Percentiles rank a stretch among this genome's conserved stretches.
phyloP scores from a whole-genome alignment of 2,329 filamentous ascomycete genomes.

The Stagonosporopsis vannaccii region DNA sequence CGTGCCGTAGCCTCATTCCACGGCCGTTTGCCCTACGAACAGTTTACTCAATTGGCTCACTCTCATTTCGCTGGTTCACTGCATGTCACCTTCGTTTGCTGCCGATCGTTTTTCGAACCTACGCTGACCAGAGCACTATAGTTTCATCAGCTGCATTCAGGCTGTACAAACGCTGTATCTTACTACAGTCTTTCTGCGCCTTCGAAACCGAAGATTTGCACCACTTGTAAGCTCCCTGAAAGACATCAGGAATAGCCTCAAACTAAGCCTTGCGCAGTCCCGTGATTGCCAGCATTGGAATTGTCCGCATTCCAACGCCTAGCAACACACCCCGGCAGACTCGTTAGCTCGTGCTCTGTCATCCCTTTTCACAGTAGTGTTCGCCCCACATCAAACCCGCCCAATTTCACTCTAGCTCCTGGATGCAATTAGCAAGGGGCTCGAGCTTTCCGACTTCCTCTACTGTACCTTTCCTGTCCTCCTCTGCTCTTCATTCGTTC shows the following conservation, averaged over 20 bases:
- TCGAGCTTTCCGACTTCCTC: conserved; percentile 43
- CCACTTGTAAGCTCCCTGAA: conserved; percentile 28
- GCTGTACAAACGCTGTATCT: conserved; percentile 27
- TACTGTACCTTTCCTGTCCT: conserved; percentile 44
- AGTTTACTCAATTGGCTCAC: conserved; percentile 1
- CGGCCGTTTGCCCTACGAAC: neutral
- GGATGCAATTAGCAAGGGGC: conserved; percentile 55
- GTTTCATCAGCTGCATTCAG: conserved; percentile 20
- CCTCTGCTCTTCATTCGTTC: conserved; percentile 47
- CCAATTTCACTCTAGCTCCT: conserved; percentile 50
- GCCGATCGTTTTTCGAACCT: conserved; percentile 6
- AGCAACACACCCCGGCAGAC: conserved; percentile 55
- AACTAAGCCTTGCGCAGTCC: conserved; percentile 42
- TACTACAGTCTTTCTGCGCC: conserved; percentile 24
- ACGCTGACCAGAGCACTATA: conserved; percentile 23
- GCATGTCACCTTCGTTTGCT: neutral
- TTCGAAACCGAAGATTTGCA: conserved; percentile 30
- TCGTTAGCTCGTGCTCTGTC: conserved; percentile 64
- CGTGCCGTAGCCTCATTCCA: conserved; percentile 16
- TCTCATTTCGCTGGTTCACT: conserved; percentile 9
- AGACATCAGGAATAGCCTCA: neutral
- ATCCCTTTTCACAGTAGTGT: conserved; percentile 44
- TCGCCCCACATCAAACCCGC: conserved; percentile 46
- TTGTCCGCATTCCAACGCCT: conserved; percentile 55
- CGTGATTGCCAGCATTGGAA: conserved; percentile 49